These are phyloP conservation scores for Colletotrichum phormii DNA, from an alignment of 2,329 filamentous ascomycete genomes.

Conservation along the genomic window DNA sequence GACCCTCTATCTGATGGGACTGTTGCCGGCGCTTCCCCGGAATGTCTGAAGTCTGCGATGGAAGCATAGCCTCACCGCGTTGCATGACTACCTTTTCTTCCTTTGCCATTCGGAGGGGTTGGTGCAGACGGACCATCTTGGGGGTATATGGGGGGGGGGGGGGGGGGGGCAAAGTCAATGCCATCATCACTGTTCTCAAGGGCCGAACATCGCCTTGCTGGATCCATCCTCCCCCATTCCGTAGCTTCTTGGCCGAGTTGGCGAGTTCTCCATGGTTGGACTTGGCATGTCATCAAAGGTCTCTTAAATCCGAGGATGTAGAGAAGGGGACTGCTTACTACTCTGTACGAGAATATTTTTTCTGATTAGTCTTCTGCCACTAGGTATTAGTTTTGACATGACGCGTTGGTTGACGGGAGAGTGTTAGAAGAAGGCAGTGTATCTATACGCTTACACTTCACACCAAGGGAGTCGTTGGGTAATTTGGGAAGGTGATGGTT, in stretches of 20 bases:
- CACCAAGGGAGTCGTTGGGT: background rate
- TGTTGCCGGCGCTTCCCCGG: too few relatives aligned
- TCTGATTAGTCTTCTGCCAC: background rate
- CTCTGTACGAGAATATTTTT: background rate
- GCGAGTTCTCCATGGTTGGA: background rate
- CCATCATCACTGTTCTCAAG: slow-evolving; percentile 20
- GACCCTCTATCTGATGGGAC: too few relatives aligned
- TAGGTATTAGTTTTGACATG: background rate
- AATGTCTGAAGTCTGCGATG: too few relatives aligned
- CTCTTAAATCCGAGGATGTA: slow-evolving; percentile 14
- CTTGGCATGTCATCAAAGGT: slow-evolving; percentile 29
- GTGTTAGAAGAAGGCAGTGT: background rate
- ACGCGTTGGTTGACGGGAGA: background rate
- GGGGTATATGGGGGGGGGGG: too few relatives aligned
- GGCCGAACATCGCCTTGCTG: background rate
- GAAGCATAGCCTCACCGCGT: too few relatives aligned
- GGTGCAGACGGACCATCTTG: background rate
- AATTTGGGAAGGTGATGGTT: too few relatives aligned
- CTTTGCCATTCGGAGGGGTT: too few relatives aligned
- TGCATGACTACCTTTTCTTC: too few relatives aligned
- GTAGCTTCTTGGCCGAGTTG: background rate
- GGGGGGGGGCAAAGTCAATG: background rate
- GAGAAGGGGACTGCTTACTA: background rate
- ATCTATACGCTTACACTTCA: background rate
- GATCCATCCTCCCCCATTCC: background rate